Evolutionary conservation across 192 early-diverging fungal genomes (phyloP).

Genomic region (Mortierella alpina): DNA sequence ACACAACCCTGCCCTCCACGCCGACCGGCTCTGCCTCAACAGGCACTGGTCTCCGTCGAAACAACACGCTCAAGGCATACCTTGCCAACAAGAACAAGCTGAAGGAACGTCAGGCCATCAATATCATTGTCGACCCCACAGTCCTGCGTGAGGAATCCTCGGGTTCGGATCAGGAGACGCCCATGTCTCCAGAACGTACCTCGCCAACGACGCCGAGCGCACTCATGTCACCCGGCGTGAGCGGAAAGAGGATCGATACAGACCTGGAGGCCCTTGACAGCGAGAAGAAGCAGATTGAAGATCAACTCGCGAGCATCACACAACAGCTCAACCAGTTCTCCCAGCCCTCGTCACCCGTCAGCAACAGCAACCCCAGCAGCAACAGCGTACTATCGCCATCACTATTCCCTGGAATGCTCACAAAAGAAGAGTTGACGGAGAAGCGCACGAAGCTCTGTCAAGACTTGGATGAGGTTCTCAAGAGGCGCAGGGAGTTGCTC

Average conservation of each 20-base stretch:
- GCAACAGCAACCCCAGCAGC: background rate
- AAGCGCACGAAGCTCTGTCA: slow-evolving; percentile 27
- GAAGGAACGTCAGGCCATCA: slow-evolving; percentile 52
- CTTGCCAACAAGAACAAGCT: slow-evolving; percentile 56
- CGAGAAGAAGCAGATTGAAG: slow-evolving; percentile 44
- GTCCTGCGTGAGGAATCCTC: slow-evolving; percentile 31
- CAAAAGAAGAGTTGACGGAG: slow-evolving; percentile 23
- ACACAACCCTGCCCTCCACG: background rate
- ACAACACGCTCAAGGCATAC: slow-evolving; percentile 52
- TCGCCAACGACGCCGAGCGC: slow-evolving; percentile 4
- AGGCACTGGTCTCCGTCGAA: slow-evolving; percentile 32
- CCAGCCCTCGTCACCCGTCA: slow-evolving; percentile 6
- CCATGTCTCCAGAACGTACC: background rate
- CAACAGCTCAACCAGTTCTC: slow-evolving; percentile 25
- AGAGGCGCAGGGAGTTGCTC: slow-evolving; percentile 38
- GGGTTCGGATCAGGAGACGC: background rate
- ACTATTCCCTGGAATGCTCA: background rate
- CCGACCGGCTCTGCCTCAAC: slow-evolving; percentile 9
- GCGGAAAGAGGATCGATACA: slow-evolving; percentile 49
- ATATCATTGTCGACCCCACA: slow-evolving; percentile 42
- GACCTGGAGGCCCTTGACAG: slow-evolving; percentile 37
- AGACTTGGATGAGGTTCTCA: slow-evolving; percentile 29
- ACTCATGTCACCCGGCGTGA: slow-evolving; percentile 16
- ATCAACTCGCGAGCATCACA: slow-evolving; percentile 30
- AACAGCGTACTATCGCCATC: background rate